Evolutionary conservation across 768 basidiomycete species (phyloP), one percentile per base, ranked within the genome.

Genomic region (Auriscalpium vulgare): DNA sequence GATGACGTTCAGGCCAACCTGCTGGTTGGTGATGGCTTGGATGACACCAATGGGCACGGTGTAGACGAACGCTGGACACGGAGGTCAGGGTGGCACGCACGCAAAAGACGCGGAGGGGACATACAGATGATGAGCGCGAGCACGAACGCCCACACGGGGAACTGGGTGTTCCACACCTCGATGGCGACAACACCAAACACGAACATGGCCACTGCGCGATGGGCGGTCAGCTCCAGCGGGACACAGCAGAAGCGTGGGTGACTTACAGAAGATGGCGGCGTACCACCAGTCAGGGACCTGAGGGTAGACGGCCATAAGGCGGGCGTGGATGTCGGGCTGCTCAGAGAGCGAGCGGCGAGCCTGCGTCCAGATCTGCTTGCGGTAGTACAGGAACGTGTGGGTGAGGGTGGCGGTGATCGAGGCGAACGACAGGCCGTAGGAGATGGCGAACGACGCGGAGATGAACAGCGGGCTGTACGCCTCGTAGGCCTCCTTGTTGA

Each of bases 231-330:
- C n/a, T 1, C 44, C 3, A 47, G 4, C 9, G 19, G 43, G 16
- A 13, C 7, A 8, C 29, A 7, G 29, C 29, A 29, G 29, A 29
- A 29, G 10, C 8, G 59, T 60, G 17, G n/a, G 67, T 66, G 34
- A 29, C 29, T 29, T 5, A 29, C 29, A 5, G 69, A 91, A 88
- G 51, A 93, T 76, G 45, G 76, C 64, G 9, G 73, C 67, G 67
- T 91, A 93, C 91, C 91, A 93, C 89, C 87, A 91, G 57, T 91
- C 80, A 1, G 90, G 91, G 14, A 92, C 84, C 66, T 86, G 87
- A 3, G 73, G 74, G 66, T 93, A 93, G 49, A 71, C 70, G 10
- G 78, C 74, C 91, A 93, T 93, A 38, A 93, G 74, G 11, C 88
- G 80, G 17, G 88, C 87, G 63, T 93, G 91, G 58, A 93, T 81